Evolutionary conservation across 345 rosid species (phyloP), one percentile per base, ranked within the genome.

Genomic region (Pelargonium nanum): DNA sequence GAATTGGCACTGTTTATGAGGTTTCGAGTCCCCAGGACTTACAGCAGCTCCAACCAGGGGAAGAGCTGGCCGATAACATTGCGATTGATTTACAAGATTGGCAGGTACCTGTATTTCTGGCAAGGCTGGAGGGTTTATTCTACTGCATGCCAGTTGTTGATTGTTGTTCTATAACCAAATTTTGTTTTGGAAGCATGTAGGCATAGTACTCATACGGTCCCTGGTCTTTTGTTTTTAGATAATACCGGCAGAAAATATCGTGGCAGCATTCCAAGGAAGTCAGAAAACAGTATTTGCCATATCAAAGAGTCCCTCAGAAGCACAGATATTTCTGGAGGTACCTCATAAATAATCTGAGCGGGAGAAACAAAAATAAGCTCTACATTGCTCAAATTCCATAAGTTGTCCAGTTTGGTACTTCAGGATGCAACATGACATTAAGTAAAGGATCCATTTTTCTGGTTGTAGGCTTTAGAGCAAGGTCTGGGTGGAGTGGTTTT

Each of bases 211-310:
- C 24, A 53, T 8, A 40, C 21, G 17, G 45, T 45, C 22, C 40
- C 30, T 4, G 24, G 15, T 73, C 45, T 63, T 26, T 56, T 25
- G 55, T 72, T 71, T 19, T 53, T 56, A 91, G 98, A 76, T 86
- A 44, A 86, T 91, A 70, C 88, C 90, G 2, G 98, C 98, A 7
- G 95, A 88, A 73, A 86, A 91, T 73, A 75, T 91, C 24, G 88
- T 88, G 65, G 96, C 95, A 48, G 74, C 81, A 63, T 86, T 86
- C 48, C 96, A 86, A 76, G 90, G 88, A 65, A 85, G 92, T 70
- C 69, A 21, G 65, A 88, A 78, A 58, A 84, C 81, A 0, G 92
- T 88, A 69, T 79, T 91, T 68, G 85, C 95, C 20, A 51, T 91
- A 68, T 85, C 92, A 25, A 85, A 64, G 63, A 77, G 74, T 59